Conservation (phyloP, 2,329 filamentous ascomycete species). For the Penicillium frequentans region DNA sequence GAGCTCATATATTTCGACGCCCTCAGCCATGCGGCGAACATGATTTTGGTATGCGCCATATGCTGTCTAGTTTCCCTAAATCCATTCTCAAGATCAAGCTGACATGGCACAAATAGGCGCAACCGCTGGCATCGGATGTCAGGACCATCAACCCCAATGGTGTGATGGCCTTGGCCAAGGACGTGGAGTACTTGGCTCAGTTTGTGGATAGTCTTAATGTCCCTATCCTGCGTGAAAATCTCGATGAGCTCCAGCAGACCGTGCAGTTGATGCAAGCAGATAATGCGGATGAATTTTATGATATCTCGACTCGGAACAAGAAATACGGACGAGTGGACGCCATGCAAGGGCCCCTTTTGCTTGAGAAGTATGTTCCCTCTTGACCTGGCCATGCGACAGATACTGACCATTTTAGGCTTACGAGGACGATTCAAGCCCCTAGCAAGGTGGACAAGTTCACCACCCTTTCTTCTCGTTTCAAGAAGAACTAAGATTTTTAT, state of each 20-base stretch:
- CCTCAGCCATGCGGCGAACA: constrained; percentile 82
- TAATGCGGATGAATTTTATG: constrained; percentile 96
- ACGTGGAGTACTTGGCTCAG: constrained; percentile 77
- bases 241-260: constrained; percentile 93
- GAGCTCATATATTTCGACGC: constrained; percentile 98
- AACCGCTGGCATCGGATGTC: constrained; percentile 76
- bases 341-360: constrained; percentile 77
- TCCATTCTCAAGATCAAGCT: constrained; percentile 4
- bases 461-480: constrained; percentile 74
- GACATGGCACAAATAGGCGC: constrained; percentile 50
- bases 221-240: constrained; percentile 80
- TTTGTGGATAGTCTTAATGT: constrained; percentile 89
- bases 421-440: constrained; percentile 60
- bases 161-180: constrained; percentile 74
- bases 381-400: background rate
- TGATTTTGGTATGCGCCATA: constrained; percentile 66
- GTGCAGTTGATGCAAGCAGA: constrained; percentile 81
- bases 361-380: constrained; percentile 74
- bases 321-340: constrained; percentile 93
- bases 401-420: constrained; percentile 54
- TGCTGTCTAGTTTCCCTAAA: constrained; percentile 7
- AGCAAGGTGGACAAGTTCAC: constrained; percentile 64
- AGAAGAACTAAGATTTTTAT: constrained; percentile 44
- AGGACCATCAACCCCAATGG: constrained; percentile 85
- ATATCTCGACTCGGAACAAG: constrained; percentile 83